Percentiles rank a stretch among this genome's conserved stretches.
These are phyloP conservation scores for Basidioascus undulatus DNA, from an alignment of 768 basidiomycete species.

Conservation along the genomic window DNA sequence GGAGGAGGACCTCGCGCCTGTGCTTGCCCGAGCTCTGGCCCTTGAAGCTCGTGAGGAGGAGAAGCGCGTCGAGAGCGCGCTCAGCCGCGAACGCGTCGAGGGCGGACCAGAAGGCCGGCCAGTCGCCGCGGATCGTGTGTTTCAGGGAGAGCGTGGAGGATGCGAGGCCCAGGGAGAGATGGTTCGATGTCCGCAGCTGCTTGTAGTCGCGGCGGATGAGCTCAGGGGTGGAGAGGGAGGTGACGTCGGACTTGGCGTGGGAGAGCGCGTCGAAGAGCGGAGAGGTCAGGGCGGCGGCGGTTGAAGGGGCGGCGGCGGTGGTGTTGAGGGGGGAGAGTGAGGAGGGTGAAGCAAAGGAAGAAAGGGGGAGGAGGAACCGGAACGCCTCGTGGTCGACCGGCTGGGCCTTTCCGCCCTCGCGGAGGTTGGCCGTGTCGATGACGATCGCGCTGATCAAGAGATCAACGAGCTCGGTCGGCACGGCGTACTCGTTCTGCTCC, in stretches of 20 bases:
- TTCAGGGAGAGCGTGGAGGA: conserved; percentile 53
- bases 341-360: conserved; percentile 22
- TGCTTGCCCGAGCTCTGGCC: conserved; percentile 26
- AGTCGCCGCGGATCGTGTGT: conserved; percentile 28
- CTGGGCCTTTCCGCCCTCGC: conserved; percentile 50
- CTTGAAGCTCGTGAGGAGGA: conserved; percentile 11
- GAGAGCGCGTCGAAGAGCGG: conserved; percentile 21
- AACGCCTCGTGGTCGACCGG: conserved; percentile 39
- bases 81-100: conserved; percentile 18
- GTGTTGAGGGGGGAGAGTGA: conserved; percentile 11
- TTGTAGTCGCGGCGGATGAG: conserved; percentile 90
- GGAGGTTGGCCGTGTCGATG: conserved; percentile 67
- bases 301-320: conserved; percentile 3
- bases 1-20: conserved; percentile 41
- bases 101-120: too few species aligned
- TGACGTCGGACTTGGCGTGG: conserved; percentile 40
- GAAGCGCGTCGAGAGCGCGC: not conserved
- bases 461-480: conserved; percentile 40
- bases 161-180: conserved; percentile 46
- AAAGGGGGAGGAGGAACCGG: conserved; percentile 34
- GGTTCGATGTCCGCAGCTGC: conserved; percentile 34
- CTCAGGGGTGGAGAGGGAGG: conserved; percentile 42
- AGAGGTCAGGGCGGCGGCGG: conserved; percentile 19
- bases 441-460: conserved; percentile 59
- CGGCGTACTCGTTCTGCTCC: conserved; percentile 6